Percentiles rank a stretch among this genome's conserved stretches.
Conservation (phyloP, 768 basidiomycete genomes). For the Kwoniella pini region DNA sequence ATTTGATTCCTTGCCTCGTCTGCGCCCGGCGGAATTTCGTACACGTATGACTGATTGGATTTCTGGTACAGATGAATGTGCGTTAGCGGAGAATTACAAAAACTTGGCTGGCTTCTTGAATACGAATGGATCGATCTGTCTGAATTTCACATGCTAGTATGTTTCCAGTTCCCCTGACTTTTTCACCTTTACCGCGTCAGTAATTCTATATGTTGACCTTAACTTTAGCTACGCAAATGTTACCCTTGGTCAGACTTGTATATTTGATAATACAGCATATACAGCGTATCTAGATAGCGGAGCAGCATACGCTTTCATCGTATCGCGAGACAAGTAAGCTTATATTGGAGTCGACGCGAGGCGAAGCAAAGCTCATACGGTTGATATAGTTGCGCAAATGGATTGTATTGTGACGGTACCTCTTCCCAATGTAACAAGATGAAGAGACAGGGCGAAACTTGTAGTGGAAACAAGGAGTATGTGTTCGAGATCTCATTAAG, state of each 20-base stretch:
- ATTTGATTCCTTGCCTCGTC: background rate
- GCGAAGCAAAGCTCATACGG: no score
- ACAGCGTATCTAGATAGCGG: slow-evolving; percentile 64
- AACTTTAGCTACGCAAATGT: slow-evolving; percentile 73
- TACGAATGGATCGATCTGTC: slow-evolving; percentile 78
- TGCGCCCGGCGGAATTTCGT: no score
- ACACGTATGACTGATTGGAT: no score
- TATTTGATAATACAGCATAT: slow-evolving; percentile 76
- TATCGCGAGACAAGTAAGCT: slow-evolving; percentile 68
- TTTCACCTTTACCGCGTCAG: no score
- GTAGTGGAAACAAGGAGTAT: slow-evolving; percentile 63
- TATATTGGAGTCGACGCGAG: no score
- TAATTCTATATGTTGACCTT: no score
- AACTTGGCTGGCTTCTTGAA: slow-evolving; percentile 64
- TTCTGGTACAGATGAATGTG: slow-evolving; percentile 85
- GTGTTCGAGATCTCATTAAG: slow-evolving; percentile 6
- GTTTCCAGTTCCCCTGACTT: background rate
- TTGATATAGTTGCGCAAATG: slow-evolving; percentile 64
- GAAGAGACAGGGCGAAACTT: slow-evolving; percentile 64
- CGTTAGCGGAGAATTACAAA: slow-evolving; percentile 65
- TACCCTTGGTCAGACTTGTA: slow-evolving; percentile 65
- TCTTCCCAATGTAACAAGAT: slow-evolving; percentile 63
- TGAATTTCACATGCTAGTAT: slow-evolving; percentile 80
- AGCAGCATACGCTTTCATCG: slow-evolving; percentile 71
- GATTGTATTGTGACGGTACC: slow-evolving; percentile 73